Evolutionary conservation across 1,284 basidiomycete species (phyloP).

Genomic region (Athelia sp.): DNA sequence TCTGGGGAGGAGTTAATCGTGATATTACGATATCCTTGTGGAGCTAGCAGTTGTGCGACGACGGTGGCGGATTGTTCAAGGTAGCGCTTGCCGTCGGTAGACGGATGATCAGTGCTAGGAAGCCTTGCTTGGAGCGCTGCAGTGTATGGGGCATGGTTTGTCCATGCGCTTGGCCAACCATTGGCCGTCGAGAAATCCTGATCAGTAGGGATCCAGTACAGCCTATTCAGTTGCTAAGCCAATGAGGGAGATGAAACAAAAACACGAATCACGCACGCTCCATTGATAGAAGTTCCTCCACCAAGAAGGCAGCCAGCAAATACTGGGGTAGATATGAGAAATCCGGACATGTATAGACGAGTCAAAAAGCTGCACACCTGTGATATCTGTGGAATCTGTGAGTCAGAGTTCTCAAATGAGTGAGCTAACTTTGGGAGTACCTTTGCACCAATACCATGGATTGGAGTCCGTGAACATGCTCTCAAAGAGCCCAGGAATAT

Average conservation of each 20-base stretch:
- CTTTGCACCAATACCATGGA: conserved; percentile 63
- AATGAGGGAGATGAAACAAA: conserved; percentile 3
- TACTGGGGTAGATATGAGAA: no score
- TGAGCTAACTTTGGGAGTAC: conserved; percentile 11
- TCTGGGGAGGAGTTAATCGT: conserved; percentile 54
- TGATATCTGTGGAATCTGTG: no score
- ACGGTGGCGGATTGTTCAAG: conserved; percentile 46
- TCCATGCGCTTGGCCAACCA: conserved; percentile 56
- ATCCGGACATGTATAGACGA: no score
- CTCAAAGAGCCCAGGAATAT: conserved; percentile 60
- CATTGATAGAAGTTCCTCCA: conserved; percentile 60
- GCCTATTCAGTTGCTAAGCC: conserved; percentile 25
- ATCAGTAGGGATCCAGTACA: conserved; percentile 53
- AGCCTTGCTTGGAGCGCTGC: conserved; percentile 43
- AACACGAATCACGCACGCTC: conserved; percentile 39
- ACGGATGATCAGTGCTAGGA: conserved; percentile 54
- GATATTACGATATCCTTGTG: conserved; percentile 43
- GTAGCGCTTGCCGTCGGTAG: conserved; percentile 57
- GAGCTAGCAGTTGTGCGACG: conserved; percentile 35
- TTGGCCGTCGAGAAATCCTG: conserved; percentile 44
- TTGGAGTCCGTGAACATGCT: conserved; percentile 55
- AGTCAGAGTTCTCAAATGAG: not conserved
- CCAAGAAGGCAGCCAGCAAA: conserved; percentile 63
- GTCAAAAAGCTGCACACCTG: no score
- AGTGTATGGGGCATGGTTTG: conserved; percentile 45